Evolutionary conservation across 345 rosid genomes (phyloP).

Genomic region (Sapria himalayana): DNA sequence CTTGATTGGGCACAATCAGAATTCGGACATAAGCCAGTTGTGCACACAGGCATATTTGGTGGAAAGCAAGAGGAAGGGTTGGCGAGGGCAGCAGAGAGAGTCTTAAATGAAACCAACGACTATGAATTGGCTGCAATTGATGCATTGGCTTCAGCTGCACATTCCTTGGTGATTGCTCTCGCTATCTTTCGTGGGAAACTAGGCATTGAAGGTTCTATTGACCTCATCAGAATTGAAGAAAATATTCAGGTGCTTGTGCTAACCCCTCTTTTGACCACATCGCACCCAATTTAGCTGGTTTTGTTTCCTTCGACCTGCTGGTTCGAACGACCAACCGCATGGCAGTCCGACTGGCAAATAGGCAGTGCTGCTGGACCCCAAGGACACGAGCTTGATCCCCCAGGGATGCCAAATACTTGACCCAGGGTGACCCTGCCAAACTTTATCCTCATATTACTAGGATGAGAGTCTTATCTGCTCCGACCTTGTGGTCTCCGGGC

Average conservation of each 20-base stretch:
- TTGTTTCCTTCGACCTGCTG: too few relatives aligned
- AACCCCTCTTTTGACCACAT: neutral
- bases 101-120: conserved; percentile 41
- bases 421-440: too few relatives aligned
- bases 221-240: conserved; percentile 86
- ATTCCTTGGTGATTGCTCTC: conserved; percentile 52
- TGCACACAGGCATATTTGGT: conserved; percentile 61
- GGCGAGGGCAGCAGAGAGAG: conserved; percentile 35
- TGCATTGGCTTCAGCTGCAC: conserved; percentile 76
- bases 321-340: too few relatives aligned
- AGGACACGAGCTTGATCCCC: too few relatives aligned
- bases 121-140: conserved; percentile 79
- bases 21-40: conserved; percentile 56
- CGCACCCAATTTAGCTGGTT: too few relatives aligned
- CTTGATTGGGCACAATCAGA: conserved; percentile 70
- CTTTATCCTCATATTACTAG: too few relatives aligned
- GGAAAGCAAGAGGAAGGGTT: conserved; percentile 79
- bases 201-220: conserved; percentile 70
- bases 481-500: too few relatives aligned
- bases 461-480: too few relatives aligned
- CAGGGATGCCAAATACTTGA: too few relatives aligned
- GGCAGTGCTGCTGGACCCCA: too few relatives aligned
- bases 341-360: too few relatives aligned
- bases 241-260: conserved; percentile 49
- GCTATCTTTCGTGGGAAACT: conserved; percentile 49